phyloP scores from a whole-genome alignment of 129 eudicot species.

The Pseudognaphalium luteoalbum region DNA sequence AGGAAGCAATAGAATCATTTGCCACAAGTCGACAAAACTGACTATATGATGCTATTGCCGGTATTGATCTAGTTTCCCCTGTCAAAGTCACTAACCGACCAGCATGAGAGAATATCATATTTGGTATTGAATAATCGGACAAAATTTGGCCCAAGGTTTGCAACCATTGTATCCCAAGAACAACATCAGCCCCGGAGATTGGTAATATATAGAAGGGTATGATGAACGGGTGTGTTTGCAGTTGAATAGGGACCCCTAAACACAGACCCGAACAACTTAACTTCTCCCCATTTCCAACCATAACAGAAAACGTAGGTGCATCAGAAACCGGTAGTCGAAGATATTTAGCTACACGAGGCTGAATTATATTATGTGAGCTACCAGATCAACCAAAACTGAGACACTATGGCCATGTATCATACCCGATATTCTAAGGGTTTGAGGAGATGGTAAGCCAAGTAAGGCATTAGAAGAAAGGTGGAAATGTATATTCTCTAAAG shows the following conservation, averaged over 20 bases:
- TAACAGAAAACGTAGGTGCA: background rate
- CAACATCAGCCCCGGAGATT: background rate
- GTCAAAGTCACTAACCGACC: background rate
- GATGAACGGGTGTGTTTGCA: background rate
- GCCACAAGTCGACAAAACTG: background rate
- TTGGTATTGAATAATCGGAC: background rate
- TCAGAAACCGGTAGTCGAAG: no score
- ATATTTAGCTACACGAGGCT: no score
- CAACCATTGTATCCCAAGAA: background rate
- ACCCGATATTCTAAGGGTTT: no score
- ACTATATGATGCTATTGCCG: background rate
- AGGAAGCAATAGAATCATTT: background rate
- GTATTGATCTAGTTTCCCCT: background rate
- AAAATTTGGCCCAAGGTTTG: background rate
- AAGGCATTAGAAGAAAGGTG: background rate
- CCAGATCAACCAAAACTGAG: no score
- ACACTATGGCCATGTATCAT: no score
- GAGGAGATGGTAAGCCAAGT: background rate
- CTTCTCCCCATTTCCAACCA: background rate
- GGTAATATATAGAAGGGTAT: background rate
- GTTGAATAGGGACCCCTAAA: background rate
- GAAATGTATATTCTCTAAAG: background rate
- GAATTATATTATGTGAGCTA: no score
- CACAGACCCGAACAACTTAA: background rate
- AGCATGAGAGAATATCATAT: background rate